These are phyloP conservation scores for Trametes elegans DNA, from an alignment of 768 basidiomycete genomes.

Conservation along the genomic window DNA sequence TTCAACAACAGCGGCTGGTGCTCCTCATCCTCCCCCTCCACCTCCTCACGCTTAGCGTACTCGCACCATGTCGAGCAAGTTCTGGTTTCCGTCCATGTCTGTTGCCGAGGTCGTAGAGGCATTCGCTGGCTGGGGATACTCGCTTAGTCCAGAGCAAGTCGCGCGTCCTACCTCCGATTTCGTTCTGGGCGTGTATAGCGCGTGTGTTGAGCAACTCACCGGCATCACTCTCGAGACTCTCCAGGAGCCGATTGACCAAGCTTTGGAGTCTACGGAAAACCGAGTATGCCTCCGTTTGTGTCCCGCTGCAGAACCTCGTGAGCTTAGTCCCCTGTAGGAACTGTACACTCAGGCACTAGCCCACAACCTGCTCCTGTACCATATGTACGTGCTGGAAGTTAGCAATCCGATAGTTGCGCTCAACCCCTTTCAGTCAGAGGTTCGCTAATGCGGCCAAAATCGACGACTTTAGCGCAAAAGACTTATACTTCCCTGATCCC, in stretches of 20 bases:
- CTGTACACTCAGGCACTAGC: constrained; percentile 57
- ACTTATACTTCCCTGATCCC: constrained; percentile 69
- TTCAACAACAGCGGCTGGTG: background rate
- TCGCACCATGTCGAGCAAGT: constrained; percentile 31
- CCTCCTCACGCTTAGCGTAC: background rate
- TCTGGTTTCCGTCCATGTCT: constrained; percentile 67
- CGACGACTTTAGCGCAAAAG: constrained; percentile 73
- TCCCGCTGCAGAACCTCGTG: background rate
- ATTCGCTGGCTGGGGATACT: constrained; percentile 66
- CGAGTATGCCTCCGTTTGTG: constrained; percentile 44
- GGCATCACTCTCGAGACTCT: constrained; percentile 58
- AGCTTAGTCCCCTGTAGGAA: constrained; percentile 47
- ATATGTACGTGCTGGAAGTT: constrained; percentile 48
- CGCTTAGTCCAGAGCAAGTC: constrained; percentile 67
- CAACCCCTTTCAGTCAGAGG: constrained; percentile 46
- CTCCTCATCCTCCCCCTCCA: background rate
- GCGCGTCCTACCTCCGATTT: constrained; percentile 66
- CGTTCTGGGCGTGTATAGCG: constrained; percentile 64
- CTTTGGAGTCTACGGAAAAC: constrained; percentile 49
- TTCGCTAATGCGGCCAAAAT: constrained; percentile 73
- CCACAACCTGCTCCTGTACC: constrained; percentile 65
- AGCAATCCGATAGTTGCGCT: background rate
- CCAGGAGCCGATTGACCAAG: constrained; percentile 54
- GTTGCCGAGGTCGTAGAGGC: constrained; percentile 61
- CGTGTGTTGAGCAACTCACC: constrained; percentile 72